phyloP scores from a whole-genome alignment of 805 yeast genomes.

The Wickerhamiella occidentalis region DNA sequence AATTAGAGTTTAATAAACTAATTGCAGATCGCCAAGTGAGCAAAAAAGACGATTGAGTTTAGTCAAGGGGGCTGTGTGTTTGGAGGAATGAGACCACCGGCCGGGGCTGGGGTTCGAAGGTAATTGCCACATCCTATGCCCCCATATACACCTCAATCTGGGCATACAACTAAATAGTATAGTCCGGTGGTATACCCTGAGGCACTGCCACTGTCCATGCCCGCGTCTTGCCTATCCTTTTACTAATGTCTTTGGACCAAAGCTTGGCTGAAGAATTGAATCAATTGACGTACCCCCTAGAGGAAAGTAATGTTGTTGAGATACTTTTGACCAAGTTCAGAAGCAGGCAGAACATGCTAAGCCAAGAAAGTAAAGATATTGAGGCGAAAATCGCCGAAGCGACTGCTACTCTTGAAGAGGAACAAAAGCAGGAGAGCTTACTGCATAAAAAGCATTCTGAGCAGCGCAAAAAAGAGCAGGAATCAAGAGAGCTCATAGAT shows the following conservation, averaged over 20 bases:
- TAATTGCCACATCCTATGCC: no score
- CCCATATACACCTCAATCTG: no score
- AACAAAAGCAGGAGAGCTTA: background rate
- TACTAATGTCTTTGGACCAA: background rate
- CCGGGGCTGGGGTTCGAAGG: no score
- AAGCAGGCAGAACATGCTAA: background rate
- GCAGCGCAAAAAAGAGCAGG: background rate
- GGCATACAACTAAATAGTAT: no score
- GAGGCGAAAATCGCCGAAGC: background rate
- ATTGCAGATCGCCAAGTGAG: no score
- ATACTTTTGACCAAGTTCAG: background rate
- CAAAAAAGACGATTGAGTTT: no score
- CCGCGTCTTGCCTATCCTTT: background rate
- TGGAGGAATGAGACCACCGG: no score
- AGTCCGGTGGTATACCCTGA: no score
- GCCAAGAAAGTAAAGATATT: background rate
- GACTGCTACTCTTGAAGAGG: background rate
- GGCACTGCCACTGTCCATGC: no score
- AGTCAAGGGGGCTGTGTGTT: no score
- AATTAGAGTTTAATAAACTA: background rate
- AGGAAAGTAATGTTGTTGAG: background rate
- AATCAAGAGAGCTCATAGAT: background rate
- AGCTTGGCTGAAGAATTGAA: constrained; percentile 1
- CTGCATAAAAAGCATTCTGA: background rate
- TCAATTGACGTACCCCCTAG: background rate